Conservation (phyloP, 441 rosid species). For the Flueggea neowawraea region DNA sequence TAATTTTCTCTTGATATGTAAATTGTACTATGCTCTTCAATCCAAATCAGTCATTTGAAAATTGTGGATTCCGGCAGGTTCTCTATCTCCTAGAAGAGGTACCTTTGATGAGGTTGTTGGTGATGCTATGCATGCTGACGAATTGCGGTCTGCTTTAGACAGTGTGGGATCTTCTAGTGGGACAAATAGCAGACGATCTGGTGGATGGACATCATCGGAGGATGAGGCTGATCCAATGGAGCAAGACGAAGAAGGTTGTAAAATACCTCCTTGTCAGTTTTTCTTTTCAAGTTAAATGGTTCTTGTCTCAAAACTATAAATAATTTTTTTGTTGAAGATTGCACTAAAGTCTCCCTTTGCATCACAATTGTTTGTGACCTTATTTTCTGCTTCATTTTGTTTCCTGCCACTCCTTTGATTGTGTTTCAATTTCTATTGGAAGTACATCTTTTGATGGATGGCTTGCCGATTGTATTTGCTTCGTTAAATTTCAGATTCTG, state of each 20-base stretch:
- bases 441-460: not conserved
- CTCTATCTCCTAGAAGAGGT: conserved; percentile 50
- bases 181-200: conserved; percentile 26
- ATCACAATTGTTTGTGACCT: not conserved
- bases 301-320: not conserved
- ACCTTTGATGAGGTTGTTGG: conserved; percentile 46
- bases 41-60: conserved; percentile 8
- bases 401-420: not conserved
- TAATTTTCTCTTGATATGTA: not conserved
- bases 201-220: conserved; percentile 85
- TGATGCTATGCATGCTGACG: conserved; percentile 60
- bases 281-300: not conserved
- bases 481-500: conserved; percentile 34
- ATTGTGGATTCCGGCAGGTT: conserved; percentile 33
- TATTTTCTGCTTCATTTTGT: not conserved
- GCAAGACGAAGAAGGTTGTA: conserved; percentile 63
- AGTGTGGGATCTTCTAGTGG: conserved; percentile 68
- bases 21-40: not conserved
- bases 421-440: not conserved
- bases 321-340: not conserved
- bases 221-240: conserved; percentile 81
- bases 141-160: conserved; percentile 47
- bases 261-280: not conserved
- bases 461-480: conserved; percentile 1
- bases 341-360: not conserved